Evolutionary conservation across 2,329 filamentous ascomycete species (phyloP).

Genomic region (Aspergillus japonicus): DNA sequence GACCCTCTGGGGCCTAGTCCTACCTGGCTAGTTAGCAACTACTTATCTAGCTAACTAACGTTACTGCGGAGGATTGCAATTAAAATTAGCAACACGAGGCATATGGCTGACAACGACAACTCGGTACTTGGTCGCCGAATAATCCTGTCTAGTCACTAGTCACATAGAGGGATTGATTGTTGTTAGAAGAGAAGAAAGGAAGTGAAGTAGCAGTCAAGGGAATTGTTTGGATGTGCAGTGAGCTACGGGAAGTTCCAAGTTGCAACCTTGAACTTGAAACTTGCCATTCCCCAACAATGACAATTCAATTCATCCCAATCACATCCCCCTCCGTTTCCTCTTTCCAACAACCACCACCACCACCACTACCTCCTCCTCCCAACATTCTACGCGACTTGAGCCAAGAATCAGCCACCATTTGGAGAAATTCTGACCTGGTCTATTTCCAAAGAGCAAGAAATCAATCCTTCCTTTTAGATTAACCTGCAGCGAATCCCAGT

Average conservation of each 20-base stretch:
- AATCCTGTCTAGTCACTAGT: not conserved
- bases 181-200: not conserved
- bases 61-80: not conserved
- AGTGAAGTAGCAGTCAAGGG: too few relatives aligned
- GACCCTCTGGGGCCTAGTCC: not conserved
- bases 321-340: not conserved
- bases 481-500: too few relatives aligned
- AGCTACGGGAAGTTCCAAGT: too few relatives aligned
- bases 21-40: not conserved
- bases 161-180: not conserved
- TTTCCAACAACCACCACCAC: not conserved
- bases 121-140: not conserved
- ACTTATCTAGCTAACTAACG: too few relatives aligned
- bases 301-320: not conserved
- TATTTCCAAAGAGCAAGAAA: too few relatives aligned
- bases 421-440: too few relatives aligned
- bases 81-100: not conserved
- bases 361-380: not conserved
- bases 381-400: not conserved
- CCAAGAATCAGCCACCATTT: not conserved
- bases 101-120: not conserved
- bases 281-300: not conserved
- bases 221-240: too few relatives aligned
- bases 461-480: too few relatives aligned
- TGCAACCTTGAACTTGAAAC: too few relatives aligned